Base-by-base conservation (phyloP, 352 stramenopile genomes). In the Phytopythium montanum region DNA sequence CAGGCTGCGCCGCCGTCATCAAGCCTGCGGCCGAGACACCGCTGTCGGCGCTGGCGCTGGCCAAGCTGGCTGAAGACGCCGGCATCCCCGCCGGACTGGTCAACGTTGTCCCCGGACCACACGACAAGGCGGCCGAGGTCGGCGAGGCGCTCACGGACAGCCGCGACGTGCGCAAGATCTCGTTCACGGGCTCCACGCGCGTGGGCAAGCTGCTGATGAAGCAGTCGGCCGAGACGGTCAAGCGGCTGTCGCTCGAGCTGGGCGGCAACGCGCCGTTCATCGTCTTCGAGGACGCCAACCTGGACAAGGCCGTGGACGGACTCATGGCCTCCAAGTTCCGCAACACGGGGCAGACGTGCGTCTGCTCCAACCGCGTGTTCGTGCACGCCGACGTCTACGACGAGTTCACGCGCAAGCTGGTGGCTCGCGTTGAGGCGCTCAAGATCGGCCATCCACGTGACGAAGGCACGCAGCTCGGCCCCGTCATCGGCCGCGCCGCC, bases 11-110 rank as follows among this genome's bases (percentile, higher is more conserved):
- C 3, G 81, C 88, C 8, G 91, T 99, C 8, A 71, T 99, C 18
- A 99, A 99, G 69, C 97, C 98, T 25, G 88, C 92, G 18, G 96
- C 97, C 13, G 74, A 98, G 61, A 99, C 97, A 33, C 98, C 97
- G 12, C 64, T 99, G 46, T 98, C 93, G 19, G 95, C 97, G 13
- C 75, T 99, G 36, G 92, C 92, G 14, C 69, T 99, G 1, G 79
- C 85, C 16, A 87, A 92, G 59, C 76, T 99, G 10, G 95, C 93
- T 14, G 69, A 96, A 23, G 70, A 92, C 39, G 92, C 86, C 3
- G 84, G 93, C 7, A 80, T 98, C 23, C 94, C 94, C 0, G 50
- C 78, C 0, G 94, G 91, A 42, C 87, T 97, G 13, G 68, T 98
- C 54, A 98, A 98, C 81, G 71, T 97, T 10, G 70, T 98, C 34